A percentile compares a stretch with the other conserved stretches of the same genome.
Evolutionary conservation across 257 asterid species (phyloP).

Genomic region (Cordia subcordata): DNA sequence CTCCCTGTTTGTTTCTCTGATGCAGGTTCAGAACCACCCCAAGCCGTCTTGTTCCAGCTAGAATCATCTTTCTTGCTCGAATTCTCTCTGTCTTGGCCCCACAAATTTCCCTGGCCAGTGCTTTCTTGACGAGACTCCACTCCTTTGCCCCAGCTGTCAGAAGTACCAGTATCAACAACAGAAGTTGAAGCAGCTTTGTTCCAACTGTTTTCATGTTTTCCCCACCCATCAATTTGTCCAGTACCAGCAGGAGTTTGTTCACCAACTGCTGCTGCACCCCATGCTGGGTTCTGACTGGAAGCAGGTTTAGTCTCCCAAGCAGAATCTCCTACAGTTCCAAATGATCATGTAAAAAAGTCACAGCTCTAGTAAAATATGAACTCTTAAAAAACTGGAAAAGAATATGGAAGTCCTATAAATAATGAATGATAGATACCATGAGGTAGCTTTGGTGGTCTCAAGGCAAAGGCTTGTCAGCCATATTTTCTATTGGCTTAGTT

Average conservation of each 20-base stretch:
- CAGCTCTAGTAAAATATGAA: too few relatives aligned
- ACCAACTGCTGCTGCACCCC: slow-evolving; percentile 64
- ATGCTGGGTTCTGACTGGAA: slow-evolving; percentile 44
- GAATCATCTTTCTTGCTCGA: slow-evolving; percentile 33
- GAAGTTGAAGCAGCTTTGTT: slow-evolving; percentile 25
- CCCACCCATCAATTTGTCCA: slow-evolving; percentile 53
- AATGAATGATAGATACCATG: too few relatives aligned
- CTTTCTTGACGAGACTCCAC: slow-evolving; percentile 28
- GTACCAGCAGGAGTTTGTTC: slow-evolving; percentile 21
- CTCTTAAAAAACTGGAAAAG: too few relatives aligned
- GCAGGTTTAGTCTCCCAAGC: slow-evolving; percentile 50
- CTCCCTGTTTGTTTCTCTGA: slow-evolving; percentile 29
- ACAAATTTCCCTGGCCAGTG: slow-evolving; percentile 33
- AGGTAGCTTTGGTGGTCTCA: too few relatives aligned
- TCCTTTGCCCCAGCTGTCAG: slow-evolving; percentile 51
- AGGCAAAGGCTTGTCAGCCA: too few relatives aligned
- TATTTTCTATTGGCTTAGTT: too few relatives aligned
- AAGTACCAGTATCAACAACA: slow-evolving; percentile 14
- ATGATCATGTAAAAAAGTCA: neutral
- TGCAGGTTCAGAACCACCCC: slow-evolving; percentile 41
- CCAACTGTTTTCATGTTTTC: slow-evolving; percentile 26
- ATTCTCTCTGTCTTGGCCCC: slow-evolving; percentile 52
- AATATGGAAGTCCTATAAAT: neutral
- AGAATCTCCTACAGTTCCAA: slow-evolving; percentile 36
- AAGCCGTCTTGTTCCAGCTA: slow-evolving; percentile 36